Base-by-base conservation (phyloP, 2,329 filamentous ascomycete species). In the Xylariales sp. region DNA sequence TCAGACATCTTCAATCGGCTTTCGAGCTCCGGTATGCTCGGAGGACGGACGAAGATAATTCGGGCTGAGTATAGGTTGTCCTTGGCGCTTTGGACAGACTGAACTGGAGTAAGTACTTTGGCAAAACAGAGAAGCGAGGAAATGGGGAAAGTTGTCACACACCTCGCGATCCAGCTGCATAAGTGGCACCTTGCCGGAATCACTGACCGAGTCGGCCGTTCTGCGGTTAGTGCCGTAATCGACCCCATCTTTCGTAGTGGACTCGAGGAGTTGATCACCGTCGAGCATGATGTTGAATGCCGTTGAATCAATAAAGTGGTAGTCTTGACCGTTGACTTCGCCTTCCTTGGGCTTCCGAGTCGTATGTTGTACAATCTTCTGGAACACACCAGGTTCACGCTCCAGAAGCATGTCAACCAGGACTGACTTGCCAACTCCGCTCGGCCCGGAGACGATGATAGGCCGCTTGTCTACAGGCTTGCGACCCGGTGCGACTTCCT, bases 361-460 rank as follows among this genome's bases (percentile, higher is more conserved):
- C 3, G 78, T 78, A 51, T 82, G 75, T 10, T 67, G 68, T 11
- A 72, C 60, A 8, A 79, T 75, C 35, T 62, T 65, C 15, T 74
- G 80, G 53, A 91, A 88, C 15, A 79, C 78, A 38, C 78, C 75
- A 5, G 77, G 78, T 57, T 80, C 78, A 42, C 76, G 73, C 20
- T 79, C 74, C 49, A 84, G 65, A 12, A 93, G 72, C 48, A 75
- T 73, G 43, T 73, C 74, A 40, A 83, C 65, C 31, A 90, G 65
- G 2, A 76, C 77, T 12, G 78, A 76, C 58, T 84, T 86, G 32
- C 80, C 81, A 7, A 73, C 69, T 40, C 76, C 76, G 5, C 68
- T 70, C 4, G 81, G 77, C 3, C 84, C 85, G 7, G 80, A 80
- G 47, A 93, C 69, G 47, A 91, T 75, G 46, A 91, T 77, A 5